phyloP scores from a whole-genome alignment of 306 rosid genomes.

The Castanospermum australe region DNA sequence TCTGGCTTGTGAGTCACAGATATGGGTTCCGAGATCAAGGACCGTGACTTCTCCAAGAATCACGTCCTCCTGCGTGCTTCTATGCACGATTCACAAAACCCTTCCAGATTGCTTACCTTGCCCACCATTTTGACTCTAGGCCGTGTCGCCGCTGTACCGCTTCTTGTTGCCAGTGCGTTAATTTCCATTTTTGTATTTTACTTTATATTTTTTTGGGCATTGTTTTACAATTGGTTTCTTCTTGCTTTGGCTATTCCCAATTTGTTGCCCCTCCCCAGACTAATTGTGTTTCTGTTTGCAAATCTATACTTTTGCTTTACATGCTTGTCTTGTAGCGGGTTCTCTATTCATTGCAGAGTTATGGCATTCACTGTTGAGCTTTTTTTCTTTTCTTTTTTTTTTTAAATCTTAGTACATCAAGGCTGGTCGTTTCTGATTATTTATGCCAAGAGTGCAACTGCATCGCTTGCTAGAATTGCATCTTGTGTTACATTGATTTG shows the following conservation, averaged over 20 bases:
- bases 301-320: background rate
- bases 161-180: slow-evolving; percentile 66
- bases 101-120: slow-evolving; percentile 70
- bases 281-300: background rate
- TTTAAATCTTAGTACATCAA: too few relatives aligned
- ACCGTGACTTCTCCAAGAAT: slow-evolving; percentile 38
- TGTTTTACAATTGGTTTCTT: background rate
- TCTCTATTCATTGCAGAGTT: too few relatives aligned
- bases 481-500: background rate
- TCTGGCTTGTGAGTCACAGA: slow-evolving; percentile 39
- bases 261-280: background rate
- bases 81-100: slow-evolving; percentile 22
- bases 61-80: slow-evolving; percentile 28
- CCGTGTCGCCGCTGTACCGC: slow-evolving; percentile 86
- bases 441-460: background rate
- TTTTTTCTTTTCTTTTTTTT: background rate
- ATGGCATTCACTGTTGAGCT: too few relatives aligned
- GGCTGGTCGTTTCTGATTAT: too few relatives aligned
- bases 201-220: background rate
- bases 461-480: background rate
- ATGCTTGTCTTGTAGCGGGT: too few relatives aligned
- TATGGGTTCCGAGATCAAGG: slow-evolving; percentile 69
- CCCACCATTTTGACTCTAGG: slow-evolving; percentile 90
- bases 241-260: too few relatives aligned
- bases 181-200: background rate